Base-by-base conservation (phyloP, 2,329 filamentous ascomycete species). In the Colletotrichum sidae region DNA sequence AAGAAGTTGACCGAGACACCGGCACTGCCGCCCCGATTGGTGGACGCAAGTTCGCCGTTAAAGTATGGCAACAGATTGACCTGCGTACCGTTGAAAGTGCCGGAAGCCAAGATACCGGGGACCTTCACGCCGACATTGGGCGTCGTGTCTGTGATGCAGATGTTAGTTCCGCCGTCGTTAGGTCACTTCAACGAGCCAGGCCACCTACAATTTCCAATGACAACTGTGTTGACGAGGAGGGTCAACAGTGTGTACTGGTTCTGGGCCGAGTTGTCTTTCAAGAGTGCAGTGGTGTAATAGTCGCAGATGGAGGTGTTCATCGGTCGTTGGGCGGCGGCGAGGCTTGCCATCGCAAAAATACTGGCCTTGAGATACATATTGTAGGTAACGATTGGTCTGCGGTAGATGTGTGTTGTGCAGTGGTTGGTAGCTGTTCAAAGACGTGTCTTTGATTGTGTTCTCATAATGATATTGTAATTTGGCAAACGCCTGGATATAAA, bases 61-160 rank as follows among this genome's bases (percentile, higher is more conserved):
- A 90, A 89, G 76, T 88, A 90, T 2, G 84, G 86, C 1, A 84
- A 70, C n/a, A 89, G 78, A 71, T 87, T 84, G 70, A 90, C 86
- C 2, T 79, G 74, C 8, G 77, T 79, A 62, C 81, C 83, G 38
- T 86, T 81, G 73, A 80, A 81, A 10, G 70, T 79, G n/a, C 82
- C 83, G 1, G 78, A 70, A 13, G 82, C 81, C 33, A 89, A 79
- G 70, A 90, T 88, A 68, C 87, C 86, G n/a, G 84, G 80, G 4
- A 89, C 86, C 2, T 68, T 72, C 69, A 87, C 74, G 57, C 81
- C 81, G 34, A 84, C 80, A 67, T 86, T 87, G 60, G 84, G 83
- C 69, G 74, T 74, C 8, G 84, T 86, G 72, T 87, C 82, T 84
- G 12, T 7, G 2, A 62, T 7, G 42, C 10, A 25, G 9, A 15